phyloP scores from a whole-genome alignment of 78 protist genomes.

The Creolimax fragrantissima region DNA sequence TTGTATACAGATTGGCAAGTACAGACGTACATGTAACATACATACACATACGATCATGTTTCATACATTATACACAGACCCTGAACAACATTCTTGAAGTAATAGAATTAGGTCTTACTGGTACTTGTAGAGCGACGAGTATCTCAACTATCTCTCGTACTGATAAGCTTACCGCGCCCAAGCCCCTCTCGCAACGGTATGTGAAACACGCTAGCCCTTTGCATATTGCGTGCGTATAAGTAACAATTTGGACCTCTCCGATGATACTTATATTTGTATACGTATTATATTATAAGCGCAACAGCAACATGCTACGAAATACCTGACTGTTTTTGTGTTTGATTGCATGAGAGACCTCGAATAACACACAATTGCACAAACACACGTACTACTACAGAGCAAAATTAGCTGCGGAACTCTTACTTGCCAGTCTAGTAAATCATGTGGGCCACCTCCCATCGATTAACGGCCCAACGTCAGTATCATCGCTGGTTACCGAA shows the following conservation, averaged over 20 bases:
- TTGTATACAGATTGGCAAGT: too few species aligned
- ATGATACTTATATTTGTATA: too few species aligned
- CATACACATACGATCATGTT: background rate
- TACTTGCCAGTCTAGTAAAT: background rate
- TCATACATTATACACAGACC: background rate
- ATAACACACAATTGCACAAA: too few species aligned
- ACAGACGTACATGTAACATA: too few species aligned
- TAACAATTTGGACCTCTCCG: too few species aligned
- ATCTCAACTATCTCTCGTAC: background rate
- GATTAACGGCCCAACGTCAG: background rate
- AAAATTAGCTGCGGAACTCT: background rate
- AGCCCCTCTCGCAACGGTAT: background rate
- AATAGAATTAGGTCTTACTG: conserved; percentile 14
- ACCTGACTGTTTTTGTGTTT: too few species aligned
- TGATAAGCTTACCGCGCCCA: background rate
- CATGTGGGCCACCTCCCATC: background rate
- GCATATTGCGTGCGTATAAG: too few species aligned
- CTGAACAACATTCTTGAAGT: conserved; percentile 11
- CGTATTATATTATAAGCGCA: too few species aligned
- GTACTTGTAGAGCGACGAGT: background rate
- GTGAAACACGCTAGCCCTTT: background rate
- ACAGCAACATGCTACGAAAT: too few species aligned
- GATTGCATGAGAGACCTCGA: too few species aligned
- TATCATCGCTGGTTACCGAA: background rate
- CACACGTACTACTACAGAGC: too few species aligned